phyloP scores from a whole-genome alignment of 495 filamentous ascomycete genomes.

The Aspergillus bridgeri region DNA sequence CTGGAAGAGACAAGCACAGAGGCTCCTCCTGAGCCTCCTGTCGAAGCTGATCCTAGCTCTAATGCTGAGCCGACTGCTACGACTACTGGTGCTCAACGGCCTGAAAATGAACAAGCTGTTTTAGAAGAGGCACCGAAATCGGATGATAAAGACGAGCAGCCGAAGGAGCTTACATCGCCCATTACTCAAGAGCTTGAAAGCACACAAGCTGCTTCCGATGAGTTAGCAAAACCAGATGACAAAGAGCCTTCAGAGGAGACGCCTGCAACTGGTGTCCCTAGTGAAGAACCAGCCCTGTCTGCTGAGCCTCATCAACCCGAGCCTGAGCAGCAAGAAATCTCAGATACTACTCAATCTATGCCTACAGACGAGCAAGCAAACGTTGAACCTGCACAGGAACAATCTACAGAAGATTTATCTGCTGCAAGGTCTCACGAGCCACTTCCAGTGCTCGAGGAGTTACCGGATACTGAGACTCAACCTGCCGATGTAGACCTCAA shows the following conservation, averaged over 20 bases:
- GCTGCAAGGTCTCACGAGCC: background rate
- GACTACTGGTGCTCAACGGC: background rate
- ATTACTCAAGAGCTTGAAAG: too few relatives aligned
- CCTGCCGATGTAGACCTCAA: background rate
- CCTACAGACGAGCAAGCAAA: background rate
- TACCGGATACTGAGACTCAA: background rate
- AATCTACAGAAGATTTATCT: slow-evolving; percentile 2
- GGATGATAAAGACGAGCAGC: background rate
- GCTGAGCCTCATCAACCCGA: background rate
- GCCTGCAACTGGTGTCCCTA: background rate
- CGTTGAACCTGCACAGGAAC: slow-evolving; percentile 4
- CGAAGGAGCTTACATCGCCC: too few relatives aligned
- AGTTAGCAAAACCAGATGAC: too few relatives aligned
- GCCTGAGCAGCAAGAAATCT: background rate
- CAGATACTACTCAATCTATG: background rate
- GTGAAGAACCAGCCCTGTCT: background rate
- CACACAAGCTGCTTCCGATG: too few relatives aligned
- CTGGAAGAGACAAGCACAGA: slow-evolving; percentile 11
- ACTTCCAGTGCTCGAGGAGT: background rate
- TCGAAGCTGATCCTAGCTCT: background rate
- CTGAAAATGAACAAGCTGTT: background rate
- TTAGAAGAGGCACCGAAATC: background rate
- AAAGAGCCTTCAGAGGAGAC: too few relatives aligned
- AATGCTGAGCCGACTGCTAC: background rate
- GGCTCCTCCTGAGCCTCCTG: slow-evolving; percentile 2